Conservation (phyloP, 306 rosid genomes). For the Boehmeria nivea region DNA sequence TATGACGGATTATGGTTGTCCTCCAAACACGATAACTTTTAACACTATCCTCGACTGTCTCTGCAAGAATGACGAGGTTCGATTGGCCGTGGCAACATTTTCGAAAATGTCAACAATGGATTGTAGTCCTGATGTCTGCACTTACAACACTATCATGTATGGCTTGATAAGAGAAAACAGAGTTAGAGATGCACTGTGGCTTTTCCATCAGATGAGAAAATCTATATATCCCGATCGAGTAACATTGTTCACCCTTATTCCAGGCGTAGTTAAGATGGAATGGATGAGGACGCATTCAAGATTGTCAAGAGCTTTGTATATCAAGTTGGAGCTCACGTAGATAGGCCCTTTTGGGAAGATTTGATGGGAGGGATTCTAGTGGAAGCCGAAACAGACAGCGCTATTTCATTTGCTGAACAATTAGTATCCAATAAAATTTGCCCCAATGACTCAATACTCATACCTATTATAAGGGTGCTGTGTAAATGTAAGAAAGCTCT, state of each 20-base stretch:
- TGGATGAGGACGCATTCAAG: constrained; percentile 57
- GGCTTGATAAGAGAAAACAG: constrained; percentile 67
- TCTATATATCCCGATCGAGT: constrained; percentile 71
- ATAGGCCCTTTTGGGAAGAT: constrained; percentile 64
- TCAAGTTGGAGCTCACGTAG: constrained; percentile 33
- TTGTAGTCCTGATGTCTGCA: constrained; percentile 74
- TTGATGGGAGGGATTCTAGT: constrained; percentile 64
- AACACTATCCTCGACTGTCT: constrained; percentile 79
- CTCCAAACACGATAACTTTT: constrained; percentile 76
- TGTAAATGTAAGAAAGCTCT: constrained; percentile 52
- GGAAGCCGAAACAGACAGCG: constrained; percentile 53
- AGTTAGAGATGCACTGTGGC: constrained; percentile 71
- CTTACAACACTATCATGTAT: constrained; percentile 78
- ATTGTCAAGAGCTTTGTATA: constrained; percentile 45
- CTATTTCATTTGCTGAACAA: constrained; percentile 62
- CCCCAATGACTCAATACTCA: constrained; percentile 50
- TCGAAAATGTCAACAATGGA: constrained; percentile 61
- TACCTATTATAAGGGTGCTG: constrained; percentile 58
- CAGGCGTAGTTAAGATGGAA: constrained; percentile 56
- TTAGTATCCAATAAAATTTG: constrained; percentile 48
- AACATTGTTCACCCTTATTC: constrained; percentile 84
- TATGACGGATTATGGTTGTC: constrained; percentile 66
- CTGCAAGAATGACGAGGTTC: constrained; percentile 81
- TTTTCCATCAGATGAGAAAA: constrained; percentile 95
- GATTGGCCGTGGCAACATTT: constrained; percentile 62